Evolutionary conservation across 371 early-diverging fungal genomes (phyloP).

Genomic region (Sanchytrium tribonematis): DNA sequence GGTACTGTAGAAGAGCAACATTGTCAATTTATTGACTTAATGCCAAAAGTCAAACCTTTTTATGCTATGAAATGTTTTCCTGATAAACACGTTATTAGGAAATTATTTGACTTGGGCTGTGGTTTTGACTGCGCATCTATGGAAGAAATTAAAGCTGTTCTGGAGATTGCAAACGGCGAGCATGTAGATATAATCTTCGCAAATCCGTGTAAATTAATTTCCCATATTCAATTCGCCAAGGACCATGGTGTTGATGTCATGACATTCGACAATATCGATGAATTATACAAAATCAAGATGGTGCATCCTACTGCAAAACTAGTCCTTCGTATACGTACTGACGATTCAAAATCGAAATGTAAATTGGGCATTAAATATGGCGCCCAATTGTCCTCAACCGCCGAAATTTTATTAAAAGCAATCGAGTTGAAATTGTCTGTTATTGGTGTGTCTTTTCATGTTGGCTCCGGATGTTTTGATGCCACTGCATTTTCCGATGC

Average conservation of each 20-base stretch:
- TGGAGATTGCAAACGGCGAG: constrained; percentile 36
- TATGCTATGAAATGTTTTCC: constrained; percentile 85
- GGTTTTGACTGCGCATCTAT: constrained; percentile 82
- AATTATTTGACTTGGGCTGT: constrained; percentile 49
- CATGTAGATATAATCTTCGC: constrained; percentile 71
- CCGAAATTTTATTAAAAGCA: constrained; percentile 36
- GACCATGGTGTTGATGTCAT: constrained; percentile 48
- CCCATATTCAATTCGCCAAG: constrained; percentile 59
- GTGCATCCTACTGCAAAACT: constrained; percentile 49
- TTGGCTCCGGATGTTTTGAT: constrained; percentile 75
- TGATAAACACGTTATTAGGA: constrained; percentile 48
- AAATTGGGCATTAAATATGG: constrained; percentile 87
- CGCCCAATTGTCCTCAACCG: constrained; percentile 41
- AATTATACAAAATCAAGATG: constrained; percentile 64
- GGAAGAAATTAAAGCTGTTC: constrained; percentile 53
- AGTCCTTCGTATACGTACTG: constrained; percentile 72
- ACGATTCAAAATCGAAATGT: constrained; percentile 71
- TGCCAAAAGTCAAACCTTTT: constrained; percentile 80
- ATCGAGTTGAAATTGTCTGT: constrained; percentile 49
- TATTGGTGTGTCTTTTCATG: constrained; percentile 63
- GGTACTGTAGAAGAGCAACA: constrained; percentile 63
- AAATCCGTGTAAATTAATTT: constrained; percentile 88
- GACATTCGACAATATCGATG: constrained; percentile 93
- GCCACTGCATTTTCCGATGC: constrained; percentile 72
- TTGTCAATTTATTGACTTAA: constrained; percentile 36